Evolutionary conservation across 1,284 basidiomycete genomes (phyloP), one percentile per base, ranked within the genome.

Genomic region (Termitomyces sp.): DNA sequence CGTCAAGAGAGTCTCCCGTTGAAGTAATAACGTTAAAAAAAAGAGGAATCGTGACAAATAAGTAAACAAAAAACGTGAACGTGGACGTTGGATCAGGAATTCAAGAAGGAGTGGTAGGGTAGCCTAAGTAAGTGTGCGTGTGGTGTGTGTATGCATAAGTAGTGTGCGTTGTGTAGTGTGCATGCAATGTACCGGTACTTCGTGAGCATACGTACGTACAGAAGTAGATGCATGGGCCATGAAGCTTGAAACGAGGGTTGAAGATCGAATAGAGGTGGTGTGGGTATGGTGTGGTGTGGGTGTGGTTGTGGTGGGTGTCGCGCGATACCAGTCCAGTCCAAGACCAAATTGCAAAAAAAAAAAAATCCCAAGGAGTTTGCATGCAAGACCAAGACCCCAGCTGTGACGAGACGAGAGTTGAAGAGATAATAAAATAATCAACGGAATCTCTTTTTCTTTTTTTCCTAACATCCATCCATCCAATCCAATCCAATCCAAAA

Each of bases 1-100:
- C 33, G 57, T 60, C 44, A 60, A 67, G 28, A 50, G 61, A 42
- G 56, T 69, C 42, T 63, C 66, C 26, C 44, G 26, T 51, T 45
- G 50, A 51, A 45, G 50, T 31, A 47, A 47, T 52, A 52, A 46
- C 37, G 45, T 48, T n/a, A n/a, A n/a, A n/a, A 44, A 48, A 33
- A 14, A 18, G 24, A 19, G 34, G 14, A 16, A 5, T 35, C 46
- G 33, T 37, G 19, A 45, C 30, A 45, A 33, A 33, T 33, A 30
- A 19, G 33, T 18, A 45, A 33, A 33, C 21, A 30, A 19, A 8
- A 45, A 44, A 28, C 40, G 41, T 42, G 41, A 28, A 28, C 26
- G 26, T 10, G 26, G 16, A 28, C n/a, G 40, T 16, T 16, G 30
- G 35, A n/a, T 2, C 35, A 37, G 11, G 24, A 30, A n/a, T n/a